Conservation (phyloP, 805 yeast species). For the Schwanniomyces occidentalis region DNA sequence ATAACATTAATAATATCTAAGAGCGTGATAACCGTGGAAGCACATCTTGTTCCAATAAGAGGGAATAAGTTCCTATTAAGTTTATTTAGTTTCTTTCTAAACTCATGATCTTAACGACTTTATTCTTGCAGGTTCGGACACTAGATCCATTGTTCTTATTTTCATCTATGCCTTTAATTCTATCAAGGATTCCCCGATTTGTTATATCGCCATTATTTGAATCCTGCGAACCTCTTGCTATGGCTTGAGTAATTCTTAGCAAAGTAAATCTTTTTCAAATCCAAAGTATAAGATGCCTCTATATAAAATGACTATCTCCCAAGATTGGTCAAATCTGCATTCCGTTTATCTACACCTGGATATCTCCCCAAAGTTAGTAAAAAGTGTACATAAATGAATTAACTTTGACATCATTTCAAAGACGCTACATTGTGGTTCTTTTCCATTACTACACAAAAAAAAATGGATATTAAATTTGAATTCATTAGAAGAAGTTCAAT, state of each 20-base stretch:
- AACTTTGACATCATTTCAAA: constrained; percentile 35
- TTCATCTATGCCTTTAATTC: constrained; percentile 56
- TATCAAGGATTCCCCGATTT: constrained; percentile 54
- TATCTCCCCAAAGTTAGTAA: constrained; percentile 50
- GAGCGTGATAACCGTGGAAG: constrained; percentile 42
- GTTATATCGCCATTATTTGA: constrained; percentile 50
- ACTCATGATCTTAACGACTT: constrained; percentile 48
- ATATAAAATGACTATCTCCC: constrained; percentile 51
- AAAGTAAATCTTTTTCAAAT: constrained; percentile 51
- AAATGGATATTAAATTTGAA: constrained; percentile 49
- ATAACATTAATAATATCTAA: background rate
- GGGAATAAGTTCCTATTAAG: constrained; percentile 46
- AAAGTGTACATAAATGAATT: constrained; percentile 54
- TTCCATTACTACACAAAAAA: no score
- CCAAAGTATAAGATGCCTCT: constrained; percentile 51
- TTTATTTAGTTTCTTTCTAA: constrained; percentile 49
- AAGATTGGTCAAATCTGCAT: constrained; percentile 50
- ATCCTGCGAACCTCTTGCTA: constrained; percentile 52
- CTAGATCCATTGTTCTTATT: constrained; percentile 57
- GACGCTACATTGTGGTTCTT: no score
- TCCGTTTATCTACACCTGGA: constrained; percentile 41
- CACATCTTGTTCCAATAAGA: constrained; percentile 47
- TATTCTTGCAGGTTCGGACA: constrained; percentile 45
- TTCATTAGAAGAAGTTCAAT: constrained; percentile 22
- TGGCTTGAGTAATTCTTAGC: constrained; percentile 42